Evolutionary conservation across 768 basidiomycete species (phyloP).

Genomic region (Sporobolomyces pararoseus): DNA sequence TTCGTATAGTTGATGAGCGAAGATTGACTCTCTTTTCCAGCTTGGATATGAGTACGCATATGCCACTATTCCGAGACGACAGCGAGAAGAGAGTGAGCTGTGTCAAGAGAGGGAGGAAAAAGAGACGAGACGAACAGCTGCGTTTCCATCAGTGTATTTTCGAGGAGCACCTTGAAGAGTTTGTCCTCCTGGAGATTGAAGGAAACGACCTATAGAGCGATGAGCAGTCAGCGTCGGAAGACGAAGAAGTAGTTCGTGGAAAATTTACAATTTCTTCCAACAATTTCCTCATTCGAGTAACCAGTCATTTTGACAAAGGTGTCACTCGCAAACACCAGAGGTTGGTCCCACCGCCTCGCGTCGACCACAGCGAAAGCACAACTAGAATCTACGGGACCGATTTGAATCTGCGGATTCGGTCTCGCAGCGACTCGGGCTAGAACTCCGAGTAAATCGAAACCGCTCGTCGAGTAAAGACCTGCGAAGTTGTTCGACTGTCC

Average conservation of each 20-base stretch:
- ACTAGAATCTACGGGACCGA: conserved; percentile 91
- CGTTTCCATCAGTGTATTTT: conserved; percentile 62
- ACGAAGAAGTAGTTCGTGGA: neutral
- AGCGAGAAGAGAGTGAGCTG: neutral
- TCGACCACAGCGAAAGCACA: conserved; percentile 80
- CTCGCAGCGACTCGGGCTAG: conserved; percentile 72
- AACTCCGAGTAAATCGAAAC: conserved; percentile 83
- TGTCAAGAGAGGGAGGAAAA: neutral
- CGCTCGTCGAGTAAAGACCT: conserved; percentile 78
- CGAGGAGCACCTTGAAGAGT: conserved; percentile 56
- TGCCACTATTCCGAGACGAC: conserved; percentile 46
- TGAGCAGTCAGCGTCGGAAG: neutral
- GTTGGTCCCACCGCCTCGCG: conserved; percentile 34
- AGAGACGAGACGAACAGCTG: conserved; percentile 51
- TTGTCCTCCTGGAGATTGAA: conserved; percentile 69
- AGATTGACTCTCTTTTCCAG: conserved; percentile 83
- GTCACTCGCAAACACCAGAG: conserved; percentile 82
- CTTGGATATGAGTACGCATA: conserved; percentile 64
- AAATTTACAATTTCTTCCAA: conserved; percentile 72
- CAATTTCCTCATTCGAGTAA: conserved; percentile 59
- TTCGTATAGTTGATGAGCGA: conserved; percentile 83
- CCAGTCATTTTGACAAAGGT: conserved; percentile 61
- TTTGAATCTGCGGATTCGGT: conserved; percentile 66
- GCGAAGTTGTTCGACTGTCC: conserved; percentile 43
- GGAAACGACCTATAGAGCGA: conserved; percentile 56